phyloP scores from a whole-genome alignment of 2,329 filamentous ascomycete genomes.

The Fusarium brachygibbosum region DNA sequence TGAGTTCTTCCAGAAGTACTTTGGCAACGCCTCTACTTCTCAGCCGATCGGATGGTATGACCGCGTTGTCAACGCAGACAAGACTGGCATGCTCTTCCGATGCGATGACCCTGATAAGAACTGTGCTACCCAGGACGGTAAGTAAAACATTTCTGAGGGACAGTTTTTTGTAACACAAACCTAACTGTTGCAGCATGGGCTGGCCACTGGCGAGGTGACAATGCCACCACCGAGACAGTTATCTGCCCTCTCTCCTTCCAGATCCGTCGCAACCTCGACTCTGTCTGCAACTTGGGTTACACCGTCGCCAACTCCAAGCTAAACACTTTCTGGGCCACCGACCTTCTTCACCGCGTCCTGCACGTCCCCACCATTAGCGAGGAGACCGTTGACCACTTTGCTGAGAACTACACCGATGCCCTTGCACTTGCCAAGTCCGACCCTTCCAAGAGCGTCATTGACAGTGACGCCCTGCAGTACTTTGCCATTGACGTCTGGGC shows the following conservation, averaged over 20 bases:
- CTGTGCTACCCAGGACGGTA: constrained; percentile 65
- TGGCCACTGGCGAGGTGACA: constrained; percentile 76
- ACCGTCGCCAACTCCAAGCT: constrained; percentile 68
- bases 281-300: constrained; percentile 74
- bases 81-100: constrained; percentile 70
- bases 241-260: constrained; percentile 75
- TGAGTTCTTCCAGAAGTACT: constrained; percentile 74
- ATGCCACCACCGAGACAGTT: constrained; percentile 75
- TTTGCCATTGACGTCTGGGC: constrained; percentile 78
- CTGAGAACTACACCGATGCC: constrained; percentile 69
- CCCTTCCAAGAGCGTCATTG: constrained; percentile 63
- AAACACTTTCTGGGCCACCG: constrained; percentile 75
- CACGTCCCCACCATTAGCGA: constrained; percentile 74
- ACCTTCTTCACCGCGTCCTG: constrained; percentile 75
- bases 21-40: constrained; percentile 70
- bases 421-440: constrained; percentile 64
- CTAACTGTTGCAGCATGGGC: constrained; percentile 65
- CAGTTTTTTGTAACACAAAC: fast-evolving
- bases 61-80: constrained; percentile 70
- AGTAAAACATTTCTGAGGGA: neutral
- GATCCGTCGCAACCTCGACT: constrained; percentile 68
- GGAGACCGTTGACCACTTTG: constrained; percentile 71
- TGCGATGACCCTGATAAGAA: constrained; percentile 78
- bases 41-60: constrained; percentile 73
- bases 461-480: constrained; percentile 75